Evolutionary conservation across 345 rosid species (phyloP).

Genomic region (Gossypium turneri): DNA sequence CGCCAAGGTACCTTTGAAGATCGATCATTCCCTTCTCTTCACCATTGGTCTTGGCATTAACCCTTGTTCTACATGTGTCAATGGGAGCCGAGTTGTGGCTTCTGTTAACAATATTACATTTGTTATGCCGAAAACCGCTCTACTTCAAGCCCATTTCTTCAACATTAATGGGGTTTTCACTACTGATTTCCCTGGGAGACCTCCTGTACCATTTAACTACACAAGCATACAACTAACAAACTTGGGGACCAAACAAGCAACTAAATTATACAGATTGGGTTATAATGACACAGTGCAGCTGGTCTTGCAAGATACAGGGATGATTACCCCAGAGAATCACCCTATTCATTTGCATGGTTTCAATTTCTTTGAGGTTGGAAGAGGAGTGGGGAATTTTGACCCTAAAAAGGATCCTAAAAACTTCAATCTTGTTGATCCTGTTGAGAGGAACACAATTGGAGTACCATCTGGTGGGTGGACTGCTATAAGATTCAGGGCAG

Average conservation of each 20-base stretch:
- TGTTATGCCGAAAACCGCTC: conserved; percentile 55
- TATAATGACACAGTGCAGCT: conserved; percentile 69
- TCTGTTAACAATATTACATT: conserved; percentile 73
- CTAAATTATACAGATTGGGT: conserved; percentile 52
- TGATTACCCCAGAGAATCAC: conserved; percentile 74
- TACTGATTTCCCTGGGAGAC: conserved; percentile 66
- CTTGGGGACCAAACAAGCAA: conserved; percentile 56
- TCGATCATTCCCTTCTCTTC: conserved; percentile 61
- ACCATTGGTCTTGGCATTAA: conserved; percentile 66
- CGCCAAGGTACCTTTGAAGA: conserved; percentile 51
- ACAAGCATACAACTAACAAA: conserved; percentile 60
- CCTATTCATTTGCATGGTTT: conserved; percentile 86
- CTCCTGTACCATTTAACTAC: conserved; percentile 42
- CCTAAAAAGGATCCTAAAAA: conserved; percentile 47
- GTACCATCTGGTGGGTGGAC: conserved; percentile 95
- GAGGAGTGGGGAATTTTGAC: conserved; percentile 68
- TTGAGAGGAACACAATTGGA: conserved; percentile 80
- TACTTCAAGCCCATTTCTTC: conserved; percentile 78
- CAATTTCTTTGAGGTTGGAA: conserved; percentile 74
- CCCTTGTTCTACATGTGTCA: conserved; percentile 59
- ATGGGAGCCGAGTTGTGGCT: conserved; percentile 59
- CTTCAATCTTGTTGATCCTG: conserved; percentile 82
- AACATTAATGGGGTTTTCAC: conserved; percentile 64
- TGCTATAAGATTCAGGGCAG: conserved; percentile 79
- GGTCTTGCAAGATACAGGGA: conserved; percentile 72